These are phyloP conservation scores for Aspergillus sp. DNA, from an alignment of 2,329 filamentous ascomycete species.

Conservation along the genomic window DNA sequence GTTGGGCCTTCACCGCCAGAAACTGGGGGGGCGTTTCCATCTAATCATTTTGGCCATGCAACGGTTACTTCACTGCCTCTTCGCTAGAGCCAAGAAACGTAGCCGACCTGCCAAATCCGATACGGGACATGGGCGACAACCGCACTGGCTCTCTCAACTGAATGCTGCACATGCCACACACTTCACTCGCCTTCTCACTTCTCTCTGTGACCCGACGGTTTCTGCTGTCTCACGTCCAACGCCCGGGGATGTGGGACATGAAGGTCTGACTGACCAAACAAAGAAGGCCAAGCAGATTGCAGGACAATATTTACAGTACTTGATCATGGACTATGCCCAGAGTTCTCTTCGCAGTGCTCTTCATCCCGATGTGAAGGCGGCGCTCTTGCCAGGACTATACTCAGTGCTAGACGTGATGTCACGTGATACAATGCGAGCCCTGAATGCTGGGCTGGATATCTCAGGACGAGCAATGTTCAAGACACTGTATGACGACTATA, in stretches of 20 bases:
- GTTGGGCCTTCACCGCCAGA: slow-evolving; percentile 57
- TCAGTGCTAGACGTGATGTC: slow-evolving; percentile 55
- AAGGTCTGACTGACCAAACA: slow-evolving; percentile 58
- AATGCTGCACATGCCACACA: slow-evolving; percentile 47
- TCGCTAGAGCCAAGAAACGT: slow-evolving; percentile 46
- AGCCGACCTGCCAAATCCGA: slow-evolving; percentile 27
- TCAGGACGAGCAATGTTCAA: slow-evolving; percentile 55
- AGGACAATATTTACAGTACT: slow-evolving; percentile 57
- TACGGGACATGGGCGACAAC: slow-evolving; percentile 25
- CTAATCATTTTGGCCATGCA: slow-evolving; percentile 58
- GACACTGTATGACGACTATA: slow-evolving; percentile 54
- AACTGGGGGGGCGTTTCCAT: slow-evolving; percentile 61
- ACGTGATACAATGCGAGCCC: slow-evolving; percentile 48
- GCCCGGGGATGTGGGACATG: slow-evolving; percentile 35
- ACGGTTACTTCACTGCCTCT: slow-evolving; percentile 56
- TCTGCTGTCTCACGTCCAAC: slow-evolving; percentile 50
- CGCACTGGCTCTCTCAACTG: slow-evolving; percentile 37
- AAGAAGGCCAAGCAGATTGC: slow-evolving; percentile 59
- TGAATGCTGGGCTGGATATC: slow-evolving; percentile 54
- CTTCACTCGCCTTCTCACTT: slow-evolving; percentile 58
- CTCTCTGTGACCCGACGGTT: slow-evolving; percentile 61
- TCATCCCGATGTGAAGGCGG: slow-evolving; percentile 53
- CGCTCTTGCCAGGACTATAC: slow-evolving; percentile 53
- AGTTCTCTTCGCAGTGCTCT: slow-evolving; percentile 53
- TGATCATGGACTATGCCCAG: slow-evolving; percentile 58